A percentile compares a stretch with the other conserved stretches of the same genome.
Evolutionary conservation across 768 basidiomycete species (phyloP).

Genomic region (Cystobasidiopsis lactophilus): DNA sequence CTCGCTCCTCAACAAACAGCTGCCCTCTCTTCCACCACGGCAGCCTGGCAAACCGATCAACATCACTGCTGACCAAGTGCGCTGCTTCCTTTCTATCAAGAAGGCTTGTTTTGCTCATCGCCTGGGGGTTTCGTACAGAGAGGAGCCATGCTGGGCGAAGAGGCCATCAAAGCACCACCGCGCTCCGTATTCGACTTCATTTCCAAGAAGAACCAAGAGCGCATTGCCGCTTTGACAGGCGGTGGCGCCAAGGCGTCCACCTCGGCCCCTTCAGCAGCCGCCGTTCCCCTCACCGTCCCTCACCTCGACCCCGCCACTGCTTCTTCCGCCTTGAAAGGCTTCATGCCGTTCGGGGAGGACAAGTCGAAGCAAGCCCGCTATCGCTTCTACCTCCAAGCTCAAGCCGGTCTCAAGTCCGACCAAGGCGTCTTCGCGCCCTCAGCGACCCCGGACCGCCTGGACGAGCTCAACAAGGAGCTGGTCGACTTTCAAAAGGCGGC

Average conservation of each 20-base stretch:
- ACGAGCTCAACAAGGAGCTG: constrained; percentile 58
- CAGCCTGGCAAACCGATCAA: constrained; percentile 20
- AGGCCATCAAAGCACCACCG: constrained; percentile 41
- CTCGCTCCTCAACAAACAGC: not conserved
- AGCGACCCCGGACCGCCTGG: constrained; percentile 27
- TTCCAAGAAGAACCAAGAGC: constrained; percentile 73
- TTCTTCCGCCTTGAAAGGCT: constrained; percentile 64
- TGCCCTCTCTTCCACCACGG: not conserved
- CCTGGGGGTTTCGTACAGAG: constrained; percentile 47
- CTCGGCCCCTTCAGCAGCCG: constrained; percentile 13
- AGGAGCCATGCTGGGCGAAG: constrained; percentile 62
- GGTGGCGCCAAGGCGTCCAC: constrained; percentile 9
- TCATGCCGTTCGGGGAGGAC: constrained; percentile 62
- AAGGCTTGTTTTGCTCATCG: too few relatives aligned
- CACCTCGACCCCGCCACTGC: constrained; percentile 55
- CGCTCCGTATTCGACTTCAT: constrained; percentile 85
- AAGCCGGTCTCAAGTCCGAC: constrained; percentile 31
- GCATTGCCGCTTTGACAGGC: constrained; percentile 33
- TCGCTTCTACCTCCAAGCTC: constrained; percentile 52
- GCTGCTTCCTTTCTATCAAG: too few relatives aligned
- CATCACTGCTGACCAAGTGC: constrained; percentile 52
- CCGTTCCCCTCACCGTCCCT: constrained; percentile 32
- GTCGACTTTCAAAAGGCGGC: constrained; percentile 72
- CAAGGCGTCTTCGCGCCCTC: constrained; percentile 30
- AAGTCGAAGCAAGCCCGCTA: constrained; percentile 68